Evolutionary conservation across 352 stramenopile genomes (phyloP), one percentile per base, ranked within the genome.

Genomic region (Phytophthora pistaciae): DNA sequence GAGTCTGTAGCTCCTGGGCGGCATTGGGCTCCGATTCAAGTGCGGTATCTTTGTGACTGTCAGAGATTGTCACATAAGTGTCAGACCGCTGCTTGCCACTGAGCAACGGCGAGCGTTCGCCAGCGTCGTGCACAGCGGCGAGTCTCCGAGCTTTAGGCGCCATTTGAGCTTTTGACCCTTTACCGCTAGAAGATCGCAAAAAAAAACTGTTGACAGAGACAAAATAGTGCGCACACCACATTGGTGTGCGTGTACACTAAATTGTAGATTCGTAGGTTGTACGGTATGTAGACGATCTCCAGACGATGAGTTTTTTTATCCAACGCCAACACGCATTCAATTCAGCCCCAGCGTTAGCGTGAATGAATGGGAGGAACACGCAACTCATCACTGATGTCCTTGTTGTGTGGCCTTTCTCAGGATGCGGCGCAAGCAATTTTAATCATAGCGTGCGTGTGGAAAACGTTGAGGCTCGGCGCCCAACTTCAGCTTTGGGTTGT

Each of bases 1-100:
- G 49, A 56, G 80, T 82, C 31, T 56, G 49, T 25, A 88, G 65
- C 61, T 91, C 83, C 23, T 74, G 59, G 16, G 53, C 27, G 27
- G 66, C 53, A 27, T 74, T 63, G 3, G 58, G 65, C 25, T 81
- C 72, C 0, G 62, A 20, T 64, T 75, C 64, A 14, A 64, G 13
- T 25, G 38, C 5, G 36, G 49, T 52, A 1, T 33, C 23, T 18
- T 65, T 56, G 44, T 38, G 44, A 13, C 13, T 27, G 40, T 70
- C n/a, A 3, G 25, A 20, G 54, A 72, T 57, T 57, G 56, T 23
- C 50, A 75, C 56, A 60, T 72, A 74, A 25, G 60, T 64, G 25
- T 72, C 57, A 13, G 48, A 44, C 48, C 68, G 44, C 3, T 62
- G 49, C 20, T 77, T 77, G 25, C 6, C 29, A 38, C 18, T 27